Evolutionary conservation across 2,329 filamentous ascomycete species (phyloP), one percentile per base, ranked within the genome.

Genomic region (Xylariaceae sp.): DNA sequence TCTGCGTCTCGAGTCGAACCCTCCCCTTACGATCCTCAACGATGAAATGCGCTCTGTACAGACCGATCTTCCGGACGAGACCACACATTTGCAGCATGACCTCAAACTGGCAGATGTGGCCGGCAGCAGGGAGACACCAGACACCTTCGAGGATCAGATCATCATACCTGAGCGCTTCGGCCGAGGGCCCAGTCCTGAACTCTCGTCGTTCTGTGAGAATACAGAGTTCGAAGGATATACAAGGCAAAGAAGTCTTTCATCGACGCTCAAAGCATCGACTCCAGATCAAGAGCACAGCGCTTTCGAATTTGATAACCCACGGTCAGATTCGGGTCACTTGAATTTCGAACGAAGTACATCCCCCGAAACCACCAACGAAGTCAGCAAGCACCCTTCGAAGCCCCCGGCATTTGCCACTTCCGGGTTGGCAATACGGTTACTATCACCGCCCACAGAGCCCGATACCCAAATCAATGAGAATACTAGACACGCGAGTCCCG

Each of bases 401-500:
- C 56, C 51, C 5, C 42, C 56, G 7, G 49, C 11, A 39, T 51
- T 45, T 17, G 4, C 5, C 3, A 39, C 30, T 2, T 48, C 54
- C 3, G 23, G 51, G 15, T 23, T 37, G 13, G 48, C 39, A 37
- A 15, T 55, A 4, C 55, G 44, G 13, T 15, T 39, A 39, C 9
- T 54, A 15, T 17, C 49, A 35, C 34, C 30, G 17, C 51, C n/a
- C 1, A 45, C 48, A 4, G 34, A 55, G 23, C 23, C 15, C n/a
- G 39, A 56, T 52, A 17, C 8, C 2, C 53, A 53, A 34, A 30
- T 15, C 42, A 13, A n/a, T 15, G 13, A 42, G 9, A 13, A 8
- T 42, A 13, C 37, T 45, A 61, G 61, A 8, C 57, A 47, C 17
- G 56, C 63, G 9, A 65, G 63, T 39, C 63, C 63, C 13, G 63